Base-by-base conservation (phyloP, 2,329 filamentous ascomycete species). In the Didymella exigua region DNA sequence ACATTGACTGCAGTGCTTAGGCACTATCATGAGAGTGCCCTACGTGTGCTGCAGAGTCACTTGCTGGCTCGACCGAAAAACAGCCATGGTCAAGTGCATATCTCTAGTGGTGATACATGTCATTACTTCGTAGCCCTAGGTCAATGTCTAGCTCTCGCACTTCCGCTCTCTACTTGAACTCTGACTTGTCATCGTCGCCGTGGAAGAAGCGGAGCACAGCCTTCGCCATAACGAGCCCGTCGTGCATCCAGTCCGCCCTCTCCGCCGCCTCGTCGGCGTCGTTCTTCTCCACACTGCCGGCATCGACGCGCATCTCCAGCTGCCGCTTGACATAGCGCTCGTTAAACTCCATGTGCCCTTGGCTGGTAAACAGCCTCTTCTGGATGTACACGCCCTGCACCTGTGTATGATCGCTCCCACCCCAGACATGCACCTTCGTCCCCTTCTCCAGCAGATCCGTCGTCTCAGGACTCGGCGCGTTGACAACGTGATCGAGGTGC, bases 341-440 rank as follows among this genome's bases (percentile, higher is more conserved):
- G 55, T 80, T 75, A 49, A 80, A 79, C 18, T 77, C 78, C 62
- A 81, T 64, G 59, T 81, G 78, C 0, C 78, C 79, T 54, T 81
- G 78, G 3, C 70, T 76, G 1, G 79, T 78, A 50, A 81, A 81
- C n/a, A 80, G 52, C 16, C 78, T 63, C 49, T 77, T 76, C 13
- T 65, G 65, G 23, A 81, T 76, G 54, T 80, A 81, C 19, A 80
- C 60, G 0, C 78, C 78, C 56, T 81, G 79, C 0, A 81, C 72
- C 9, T 69, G 63, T 0, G 77, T 80, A 53, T 78, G 76, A 8
- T 77, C 75, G n/a, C 74, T 77, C 18, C 67, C 74, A 2, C 77
- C 79, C 78, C 78, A 81, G 36, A 83, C 77, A 27, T 82, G 75
- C 1, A 86, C 77, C 30, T 78, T 75, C 0, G 76, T 74, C 3